Percentiles rank a stretch among this genome's conserved stretches.
Evolutionary conservation across 176 grass and related monocot species (phyloP).

Genomic region (Triticum aestivum): IWGSC_CS_RefSeq_v2.1 NC_057802.1:339770994-339771493

Average conservation of each 20-base stretch:
- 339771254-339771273: background rate
- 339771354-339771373: background rate
- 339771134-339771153: background rate
- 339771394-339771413: background rate
- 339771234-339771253: background rate
- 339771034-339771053: background rate
- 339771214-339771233: background rate
- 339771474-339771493: background rate
- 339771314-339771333: background rate
- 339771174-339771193: background rate
- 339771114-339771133: background rate
- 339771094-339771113: background rate
- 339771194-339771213: background rate
- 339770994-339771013: slow-evolving; percentile 4
- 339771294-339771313: background rate
- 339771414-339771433: background rate
- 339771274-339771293: background rate
- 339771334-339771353: background rate
- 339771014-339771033: background rate
- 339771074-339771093: background rate
- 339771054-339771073: background rate
- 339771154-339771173: background rate
- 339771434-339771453: background rate
- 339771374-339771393: background rate
- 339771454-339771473: background rate